Base-by-base conservation (phyloP, 768 basidiomycete species). In the Suillus decipiens region DNA sequence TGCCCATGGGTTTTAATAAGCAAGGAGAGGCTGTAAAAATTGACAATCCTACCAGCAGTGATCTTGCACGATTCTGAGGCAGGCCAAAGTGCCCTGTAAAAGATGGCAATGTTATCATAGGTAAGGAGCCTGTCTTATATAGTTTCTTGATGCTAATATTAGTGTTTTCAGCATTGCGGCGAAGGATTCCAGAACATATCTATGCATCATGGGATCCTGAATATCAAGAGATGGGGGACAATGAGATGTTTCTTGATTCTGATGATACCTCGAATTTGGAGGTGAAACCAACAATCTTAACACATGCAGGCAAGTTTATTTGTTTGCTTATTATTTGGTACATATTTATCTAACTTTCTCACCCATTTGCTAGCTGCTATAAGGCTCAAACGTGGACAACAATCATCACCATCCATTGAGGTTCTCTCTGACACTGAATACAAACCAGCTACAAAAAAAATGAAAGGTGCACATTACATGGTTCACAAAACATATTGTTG, bases 201-300 rank as follows among this genome's bases (percentile, higher is more conserved):
- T 62, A 62, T 34, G 31, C 37, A 19, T 62, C 55, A 2, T 62
- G 61, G 61, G 61, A 58, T 36, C 61, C 55, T 12, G 39, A 62
- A 33, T 54, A 15, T 55, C 6, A 5, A 28, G 34, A 47, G 22
- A 47, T 0, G 28, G 50, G 28, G 34, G 22, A 50, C 12, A 19
- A 60, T 48, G 22, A 6, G 9, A 48, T 48, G 22, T 28, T 48
- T 48, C 24, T 48, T 1, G 14, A 48, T 7, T 48, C 47, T 3
- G 14, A 48, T 1, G 24, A 48, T 48, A 12, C 47, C 28, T 48
- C 47, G 28, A 48, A 24, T 48, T 48, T 48, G 4, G 14, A 48
- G 47, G 47, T 12, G 6, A 48, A 48, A 48, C 24, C 47, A 48
- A 48, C 11, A 28, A 48, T 28, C 5, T 48, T 28, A 48, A 48